Evolutionary conservation across 2,329 filamentous ascomycete species (phyloP).

Genomic region (Cadophora gregata): DNA sequence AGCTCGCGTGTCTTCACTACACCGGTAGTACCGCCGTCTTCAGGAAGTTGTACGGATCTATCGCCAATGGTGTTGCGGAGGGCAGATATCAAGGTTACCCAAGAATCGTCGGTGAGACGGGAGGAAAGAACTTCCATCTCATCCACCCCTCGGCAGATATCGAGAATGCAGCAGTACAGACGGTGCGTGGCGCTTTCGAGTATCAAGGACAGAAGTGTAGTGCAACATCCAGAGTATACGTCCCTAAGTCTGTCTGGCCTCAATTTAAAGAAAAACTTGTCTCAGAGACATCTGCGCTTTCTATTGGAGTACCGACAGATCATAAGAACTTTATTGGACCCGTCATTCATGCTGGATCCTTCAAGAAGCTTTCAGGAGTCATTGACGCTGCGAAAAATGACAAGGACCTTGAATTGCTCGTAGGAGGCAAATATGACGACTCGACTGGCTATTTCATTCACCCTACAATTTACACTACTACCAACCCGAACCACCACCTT

Average conservation of each 20-base stretch:
- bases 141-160: conserved; percentile 80
- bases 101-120: conserved; percentile 87
- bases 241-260: conserved; percentile 76
- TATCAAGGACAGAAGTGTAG: conserved; percentile 93
- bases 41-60: conserved; percentile 85
- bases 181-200: conserved; percentile 86
- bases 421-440: conserved; percentile 78
- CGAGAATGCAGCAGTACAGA: conserved; percentile 79
- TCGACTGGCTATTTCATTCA: conserved; percentile 83
- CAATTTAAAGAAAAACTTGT: conserved; percentile 71
- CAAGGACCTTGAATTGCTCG: conserved; percentile 71
- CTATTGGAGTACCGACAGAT: conserved; percentile 69
- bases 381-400: conserved; percentile 85
- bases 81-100: conserved; percentile 86
- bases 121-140: conserved; percentile 93
- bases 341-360: conserved; percentile 82
- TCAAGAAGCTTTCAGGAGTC: conserved; percentile 77
- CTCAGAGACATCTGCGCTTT: conserved; percentile 72
- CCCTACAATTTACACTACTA: conserved; percentile 81
- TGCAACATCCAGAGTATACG: conserved; percentile 80
- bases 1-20: conserved; percentile 93
- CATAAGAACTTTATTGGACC: conserved; percentile 85
- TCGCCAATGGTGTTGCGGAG: conserved; percentile 80
- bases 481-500: conserved; percentile 75
- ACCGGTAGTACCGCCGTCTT: conserved; percentile 93